These are phyloP conservation scores for Scleroderma bovista DNA, from an alignment of 768 basidiomycete genomes.

Conservation along the genomic window DNA sequence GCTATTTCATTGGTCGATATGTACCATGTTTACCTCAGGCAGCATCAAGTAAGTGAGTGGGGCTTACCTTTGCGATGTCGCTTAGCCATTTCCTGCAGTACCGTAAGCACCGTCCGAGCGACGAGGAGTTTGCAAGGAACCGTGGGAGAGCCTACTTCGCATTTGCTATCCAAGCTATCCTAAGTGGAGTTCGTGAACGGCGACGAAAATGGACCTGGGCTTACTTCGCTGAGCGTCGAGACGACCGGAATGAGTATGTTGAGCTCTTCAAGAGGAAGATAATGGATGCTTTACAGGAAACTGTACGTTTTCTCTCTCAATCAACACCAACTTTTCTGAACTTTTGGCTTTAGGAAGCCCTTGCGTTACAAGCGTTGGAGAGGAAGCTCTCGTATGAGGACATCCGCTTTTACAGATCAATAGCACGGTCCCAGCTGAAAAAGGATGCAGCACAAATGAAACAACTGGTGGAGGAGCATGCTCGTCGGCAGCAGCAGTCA, in stretches of 20 bases:
- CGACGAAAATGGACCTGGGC: constrained; percentile 87
- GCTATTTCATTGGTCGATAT: constrained; percentile 90
- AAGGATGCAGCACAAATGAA: constrained; percentile 73
- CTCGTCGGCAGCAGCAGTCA: constrained; percentile 46
- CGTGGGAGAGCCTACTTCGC: constrained; percentile 61
- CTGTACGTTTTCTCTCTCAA: constrained; percentile 38
- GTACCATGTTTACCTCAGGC: constrained; percentile 91
- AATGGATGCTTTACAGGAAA: constrained; percentile 43
- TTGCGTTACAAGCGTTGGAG: constrained; percentile 62
- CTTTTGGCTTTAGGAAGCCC: constrained; percentile 38
- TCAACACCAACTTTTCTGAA: neutral
- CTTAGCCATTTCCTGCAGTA: constrained; percentile 42
- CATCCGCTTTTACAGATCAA: constrained; percentile 94
- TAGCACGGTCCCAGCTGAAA: constrained; percentile 80
- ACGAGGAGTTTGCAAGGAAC: constrained; percentile 55
- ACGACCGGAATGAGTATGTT: constrained; percentile 83
- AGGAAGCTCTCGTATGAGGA: constrained; percentile 87
- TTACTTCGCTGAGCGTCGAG: constrained; percentile 81
- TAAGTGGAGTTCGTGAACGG: constrained; percentile 78
- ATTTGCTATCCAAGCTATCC: constrained; percentile 77
- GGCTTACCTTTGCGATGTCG: neutral
- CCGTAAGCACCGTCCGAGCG: constrained; percentile 68
- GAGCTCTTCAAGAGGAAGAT: constrained; percentile 76
- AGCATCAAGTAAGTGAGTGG: constrained; percentile 54
- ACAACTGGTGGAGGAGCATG: constrained; percentile 64